Conservation (phyloP, 2,329 filamentous ascomycete genomes). For the Alternaria consortialis region DNA sequence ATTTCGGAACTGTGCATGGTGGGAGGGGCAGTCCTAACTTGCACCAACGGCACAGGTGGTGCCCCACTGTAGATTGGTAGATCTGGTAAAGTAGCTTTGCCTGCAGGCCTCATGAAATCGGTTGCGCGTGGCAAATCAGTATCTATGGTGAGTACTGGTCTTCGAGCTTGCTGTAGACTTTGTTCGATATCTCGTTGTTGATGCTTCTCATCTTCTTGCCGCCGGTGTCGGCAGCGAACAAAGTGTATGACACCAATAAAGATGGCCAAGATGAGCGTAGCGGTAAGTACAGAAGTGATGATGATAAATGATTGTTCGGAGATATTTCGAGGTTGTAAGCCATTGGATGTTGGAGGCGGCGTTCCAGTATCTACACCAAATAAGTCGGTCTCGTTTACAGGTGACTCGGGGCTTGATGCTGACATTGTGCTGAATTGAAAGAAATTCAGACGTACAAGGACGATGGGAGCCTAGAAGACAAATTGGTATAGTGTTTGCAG, state of each 20-base stretch:
- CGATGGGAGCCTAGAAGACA: neutral
- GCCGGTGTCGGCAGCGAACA: neutral
- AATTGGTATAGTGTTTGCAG: neutral
- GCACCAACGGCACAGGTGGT: neutral
- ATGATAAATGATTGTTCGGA: slow-evolving; percentile 5
- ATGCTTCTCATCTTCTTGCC: neutral
- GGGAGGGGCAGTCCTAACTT: neutral
- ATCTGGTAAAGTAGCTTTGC: neutral
- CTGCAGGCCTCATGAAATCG: neutral
- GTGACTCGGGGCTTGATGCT: neutral
- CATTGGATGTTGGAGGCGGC: neutral
- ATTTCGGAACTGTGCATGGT: neutral
- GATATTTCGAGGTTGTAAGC: neutral
- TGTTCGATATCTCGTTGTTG: slow-evolving; percentile 12
- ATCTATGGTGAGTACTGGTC: neutral
- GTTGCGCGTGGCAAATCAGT: neutral
- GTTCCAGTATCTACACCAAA: neutral
- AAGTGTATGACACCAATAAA: slow-evolving; percentile 6
- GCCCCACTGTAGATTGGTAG: neutral
- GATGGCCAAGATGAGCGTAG: neutral
- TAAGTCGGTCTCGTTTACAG: neutral
- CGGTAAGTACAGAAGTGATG: slow-evolving; percentile 1
- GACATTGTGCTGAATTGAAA: neutral
- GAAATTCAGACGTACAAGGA: neutral
- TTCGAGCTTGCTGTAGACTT: slow-evolving; percentile 6